Evolutionary conservation across 2,329 filamentous ascomycete genomes (phyloP).

Genomic region (Polychaeton citri): DNA sequence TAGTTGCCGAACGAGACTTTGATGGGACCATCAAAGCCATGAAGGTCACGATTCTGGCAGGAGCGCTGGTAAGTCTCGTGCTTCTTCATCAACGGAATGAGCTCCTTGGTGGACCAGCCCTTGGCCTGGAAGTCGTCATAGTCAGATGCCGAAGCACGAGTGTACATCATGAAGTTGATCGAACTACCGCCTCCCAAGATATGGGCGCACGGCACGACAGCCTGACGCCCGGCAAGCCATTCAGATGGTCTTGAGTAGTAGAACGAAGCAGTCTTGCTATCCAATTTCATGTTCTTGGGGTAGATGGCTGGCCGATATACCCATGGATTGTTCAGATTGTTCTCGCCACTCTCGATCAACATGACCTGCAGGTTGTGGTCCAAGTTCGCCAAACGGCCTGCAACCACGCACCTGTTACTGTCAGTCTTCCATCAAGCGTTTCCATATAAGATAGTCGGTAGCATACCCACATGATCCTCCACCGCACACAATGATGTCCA

Average conservation of each 20-base stretch:
- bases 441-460: background rate
- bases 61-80: slow-evolving; percentile 60
- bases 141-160: slow-evolving; percentile 55
- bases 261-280: slow-evolving; percentile 71
- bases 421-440: background rate
- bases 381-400: slow-evolving; percentile 53
- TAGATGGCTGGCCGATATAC: slow-evolving; percentile 65
- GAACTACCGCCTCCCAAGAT: slow-evolving; percentile 51
- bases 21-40: slow-evolving; percentile 69
- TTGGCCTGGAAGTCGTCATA: slow-evolving; percentile 70
- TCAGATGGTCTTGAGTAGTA: slow-evolving; percentile 65
- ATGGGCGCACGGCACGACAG: slow-evolving; percentile 62
- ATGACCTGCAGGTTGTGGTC: slow-evolving; percentile 61
- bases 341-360: slow-evolving; percentile 58
- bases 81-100: slow-evolving; percentile 66
- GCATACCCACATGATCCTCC: slow-evolving; percentile 54
- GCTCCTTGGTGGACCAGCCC: slow-evolving; percentile 65
- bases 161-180: slow-evolving; percentile 75
- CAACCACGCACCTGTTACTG: slow-evolving; percentile 30
- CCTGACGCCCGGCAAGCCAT: slow-evolving; percentile 56
- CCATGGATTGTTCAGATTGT: slow-evolving; percentile 65
- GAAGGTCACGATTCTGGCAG: slow-evolving; percentile 45
- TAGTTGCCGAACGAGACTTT: slow-evolving; percentile 74
- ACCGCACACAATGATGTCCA: slow-evolving; percentile 68
- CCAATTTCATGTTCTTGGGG: slow-evolving; percentile 63